Percentiles rank a stretch among this genome's conserved stretches.
These are phyloP conservation scores for Venturia asperata DNA, from an alignment of 2,329 filamentous ascomycete genomes.

Conservation along the genomic window DNA sequence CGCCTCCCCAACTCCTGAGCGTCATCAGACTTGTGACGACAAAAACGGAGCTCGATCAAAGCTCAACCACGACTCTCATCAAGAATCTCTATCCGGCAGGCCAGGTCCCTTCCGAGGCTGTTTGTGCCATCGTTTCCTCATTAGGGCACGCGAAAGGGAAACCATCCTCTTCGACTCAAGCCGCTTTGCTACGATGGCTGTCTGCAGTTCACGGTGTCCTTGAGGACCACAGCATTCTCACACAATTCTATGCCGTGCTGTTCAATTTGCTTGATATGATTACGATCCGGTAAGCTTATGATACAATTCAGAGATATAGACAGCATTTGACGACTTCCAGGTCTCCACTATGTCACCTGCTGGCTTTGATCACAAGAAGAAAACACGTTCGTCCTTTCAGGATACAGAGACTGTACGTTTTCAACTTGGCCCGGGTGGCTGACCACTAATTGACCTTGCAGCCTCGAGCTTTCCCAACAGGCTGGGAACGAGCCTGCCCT, in stretches of 20 bases:
- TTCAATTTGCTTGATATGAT: conserved; percentile 80
- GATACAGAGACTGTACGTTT: conserved; percentile 58
- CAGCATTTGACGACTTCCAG: conserved; percentile 23
- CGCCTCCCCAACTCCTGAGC: conserved; percentile 51
- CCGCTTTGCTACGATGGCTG: conserved; percentile 68
- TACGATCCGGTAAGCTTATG: conserved; percentile 53
- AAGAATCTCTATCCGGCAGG: conserved; percentile 70
- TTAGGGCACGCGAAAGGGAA: conserved; percentile 74
- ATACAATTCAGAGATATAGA: not conserved
- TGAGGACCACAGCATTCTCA: conserved; percentile 55
- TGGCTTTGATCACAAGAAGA: conserved; percentile 70
- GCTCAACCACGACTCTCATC: conserved; percentile 59
- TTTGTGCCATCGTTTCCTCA: conserved; percentile 61
- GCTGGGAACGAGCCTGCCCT: conserved; percentile 63
- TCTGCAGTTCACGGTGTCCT: conserved; percentile 67
- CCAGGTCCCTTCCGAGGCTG: conserved; percentile 51
- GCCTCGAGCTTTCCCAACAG: conserved; percentile 43
- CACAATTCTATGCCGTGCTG: conserved; percentile 64
- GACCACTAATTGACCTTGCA: conserved; percentile 21
- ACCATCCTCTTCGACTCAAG: conserved; percentile 63
- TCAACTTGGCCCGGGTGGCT: not conserved
- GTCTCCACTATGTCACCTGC: conserved; percentile 60
- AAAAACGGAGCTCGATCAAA: conserved; percentile 67
- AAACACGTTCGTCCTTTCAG: conserved; percentile 79
- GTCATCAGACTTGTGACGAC: conserved; percentile 61